Base-by-base conservation (phyloP, 305 asterid species). In the Fraxinus sp. region DNA sequence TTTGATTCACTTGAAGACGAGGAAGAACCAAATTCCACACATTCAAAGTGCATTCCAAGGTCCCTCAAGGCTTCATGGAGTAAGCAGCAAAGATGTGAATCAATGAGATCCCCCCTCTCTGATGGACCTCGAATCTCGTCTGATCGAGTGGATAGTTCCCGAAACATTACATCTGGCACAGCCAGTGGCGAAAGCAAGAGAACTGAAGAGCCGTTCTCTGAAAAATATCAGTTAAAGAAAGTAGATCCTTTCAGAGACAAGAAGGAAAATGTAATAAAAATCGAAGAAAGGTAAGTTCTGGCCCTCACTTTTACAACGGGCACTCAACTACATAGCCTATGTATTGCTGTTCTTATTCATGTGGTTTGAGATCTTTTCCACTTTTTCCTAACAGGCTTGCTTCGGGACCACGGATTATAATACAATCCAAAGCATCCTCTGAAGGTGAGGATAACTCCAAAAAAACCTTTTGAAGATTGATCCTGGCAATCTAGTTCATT, bases 321-420 rank as follows among this genome's bases (percentile, higher is more conserved):
- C 62, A 64, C 64, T 8, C 77, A 41, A 8, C 33, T 33, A 26
- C 44, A 30, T 59, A 59, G 16, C 77, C 28, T 22, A 26, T 0
- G 26, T 32, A 10, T 4, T 22, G 24, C 37, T 26, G 18, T 66
- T 52, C 71, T n/a, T 84, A 57, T 84, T 79, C 87, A 73, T 22
- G 81, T 79, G 36, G 81, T 78, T 84, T 90, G 92, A 87, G 74
- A 16, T 64, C 59, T 24, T 80, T 10, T 35, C 59, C n/a, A 4
- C 14, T 83, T 87, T 75, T 82, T 24, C 37, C 36, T 57, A 84
- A 86, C 97, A 94, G 98, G 97, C 98, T 96, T 92, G 93, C 98
- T 91, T 94, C 98, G 83, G 99, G 99, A 91, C 98, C 98, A 90
- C 93, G 97, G 92, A 91, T 94, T 90, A 92, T 96, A 90, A 94